Percentiles rank a stretch among this genome's conserved stretches.
phyloP scores from a whole-genome alignment of 1,139 yeast species.

The Lodderomyces parapsilosis region DNA sequence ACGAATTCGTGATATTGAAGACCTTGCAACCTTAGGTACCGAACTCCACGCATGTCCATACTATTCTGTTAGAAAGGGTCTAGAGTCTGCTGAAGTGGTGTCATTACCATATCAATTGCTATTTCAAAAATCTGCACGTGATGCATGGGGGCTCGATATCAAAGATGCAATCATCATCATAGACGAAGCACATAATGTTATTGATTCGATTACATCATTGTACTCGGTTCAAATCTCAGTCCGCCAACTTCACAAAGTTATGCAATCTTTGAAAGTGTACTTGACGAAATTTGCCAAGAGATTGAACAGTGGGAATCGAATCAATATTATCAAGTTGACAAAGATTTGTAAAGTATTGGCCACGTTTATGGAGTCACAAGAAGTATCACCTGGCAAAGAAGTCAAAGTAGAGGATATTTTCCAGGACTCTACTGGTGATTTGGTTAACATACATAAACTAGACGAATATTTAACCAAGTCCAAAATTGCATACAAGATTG shows the following conservation, averaged over 20 bases:
- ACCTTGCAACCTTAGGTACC: conserved; percentile 61
- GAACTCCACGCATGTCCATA: conserved; percentile 72
- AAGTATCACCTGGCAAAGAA: conserved; percentile 51
- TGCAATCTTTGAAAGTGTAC: conserved; percentile 53
- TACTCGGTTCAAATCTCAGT: conserved; percentile 61
- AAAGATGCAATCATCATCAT: conserved; percentile 69
- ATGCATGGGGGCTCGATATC: conserved; percentile 56
- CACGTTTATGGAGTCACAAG: conserved; percentile 36
- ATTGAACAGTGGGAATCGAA: conserved; percentile 72
- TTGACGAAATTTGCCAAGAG: conserved; percentile 57
- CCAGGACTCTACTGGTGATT: conserved; percentile 60
- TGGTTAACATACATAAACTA: conserved; percentile 67
- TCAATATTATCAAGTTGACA: conserved; percentile 62
- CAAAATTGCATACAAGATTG: conserved; percentile 83
- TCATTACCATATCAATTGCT: conserved; percentile 86
- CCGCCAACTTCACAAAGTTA: conserved; percentile 45
- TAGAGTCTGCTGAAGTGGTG: conserved; percentile 65
- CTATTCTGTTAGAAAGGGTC: conserved; percentile 63
- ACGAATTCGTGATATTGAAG: conserved; percentile 79
- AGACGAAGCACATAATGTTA: conserved; percentile 90
- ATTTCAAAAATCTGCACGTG: conserved; percentile 63
- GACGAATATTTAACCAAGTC: conserved; percentile 63
- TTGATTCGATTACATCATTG: conserved; percentile 73
- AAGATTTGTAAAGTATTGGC: conserved; percentile 55
- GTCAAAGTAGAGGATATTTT: conserved; percentile 56